A percentile compares a stretch with the other conserved stretches of the same genome.
Conservation (phyloP, 129 eudicot species). For the Sambucus nigra region DNA sequence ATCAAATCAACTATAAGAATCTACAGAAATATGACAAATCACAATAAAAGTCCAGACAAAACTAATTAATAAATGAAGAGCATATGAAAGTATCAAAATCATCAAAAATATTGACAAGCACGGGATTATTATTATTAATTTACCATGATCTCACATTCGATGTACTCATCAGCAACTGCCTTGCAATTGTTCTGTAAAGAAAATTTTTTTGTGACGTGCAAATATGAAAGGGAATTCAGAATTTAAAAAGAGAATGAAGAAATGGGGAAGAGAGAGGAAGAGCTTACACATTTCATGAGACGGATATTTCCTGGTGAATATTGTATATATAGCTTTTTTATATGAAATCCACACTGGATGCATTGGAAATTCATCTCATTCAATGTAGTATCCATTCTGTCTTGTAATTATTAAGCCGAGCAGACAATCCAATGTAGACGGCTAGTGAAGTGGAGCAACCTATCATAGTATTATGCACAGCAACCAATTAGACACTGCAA, state of each 20-base stretch:
- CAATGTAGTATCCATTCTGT: neutral
- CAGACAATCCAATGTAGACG: too few relatives aligned
- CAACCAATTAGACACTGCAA: too few relatives aligned
- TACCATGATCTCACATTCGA: slow-evolving; percentile 87
- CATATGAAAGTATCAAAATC: neutral
- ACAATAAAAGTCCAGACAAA: too few relatives aligned
- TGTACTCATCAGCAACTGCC: slow-evolving; percentile 79
- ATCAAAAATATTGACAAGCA: neutral
- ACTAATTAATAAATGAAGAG: neutral
- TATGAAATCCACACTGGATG: slow-evolving; percentile 44
- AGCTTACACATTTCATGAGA: slow-evolving; percentile 66
- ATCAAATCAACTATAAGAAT: slow-evolving; percentile 77
- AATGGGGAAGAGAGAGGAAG: neutral
- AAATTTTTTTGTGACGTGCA: neutral
- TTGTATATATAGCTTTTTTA: slow-evolving; percentile 54
- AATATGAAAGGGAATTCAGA: neutral
- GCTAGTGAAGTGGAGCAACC: too few relatives aligned
- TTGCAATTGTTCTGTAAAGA: slow-evolving; percentile 45
- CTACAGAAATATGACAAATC: slow-evolving; percentile 22
- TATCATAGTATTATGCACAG: too few relatives aligned
- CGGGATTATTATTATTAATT: neutral
- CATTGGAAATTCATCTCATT: slow-evolving; percentile 32
- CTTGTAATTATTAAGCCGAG: neutral
- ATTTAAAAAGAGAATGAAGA: neutral
- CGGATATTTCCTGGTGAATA: slow-evolving; percentile 89